A percentile compares a stretch with the other conserved stretches of the same genome.
phyloP scores from a whole-genome alignment of 306 rosid genomes.

The Rosa persica region DNA sequence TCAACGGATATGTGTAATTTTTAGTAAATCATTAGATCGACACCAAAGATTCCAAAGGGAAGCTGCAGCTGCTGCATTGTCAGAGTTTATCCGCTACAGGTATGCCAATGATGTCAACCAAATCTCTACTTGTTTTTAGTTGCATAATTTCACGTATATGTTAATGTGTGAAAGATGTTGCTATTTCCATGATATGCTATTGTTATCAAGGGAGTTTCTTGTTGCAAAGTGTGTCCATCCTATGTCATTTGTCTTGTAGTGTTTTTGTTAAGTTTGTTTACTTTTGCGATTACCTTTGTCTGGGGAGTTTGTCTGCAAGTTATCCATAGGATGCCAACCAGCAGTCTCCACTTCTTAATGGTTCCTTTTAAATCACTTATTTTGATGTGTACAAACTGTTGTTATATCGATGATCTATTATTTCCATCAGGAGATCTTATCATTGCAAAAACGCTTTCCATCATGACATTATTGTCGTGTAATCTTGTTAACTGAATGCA shows the following conservation, averaged over 20 bases:
- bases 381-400: not conserved
- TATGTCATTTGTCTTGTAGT: not conserved
- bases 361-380: not conserved
- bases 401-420: not conserved
- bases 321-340: not conserved
- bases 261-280: too few relatives aligned
- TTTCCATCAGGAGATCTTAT: not conserved
- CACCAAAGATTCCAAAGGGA: slow-evolving; percentile 82
- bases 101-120: slow-evolving; percentile 31
- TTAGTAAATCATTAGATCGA: slow-evolving; percentile 69
- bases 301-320: not conserved
- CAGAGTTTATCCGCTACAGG: slow-evolving; percentile 93
- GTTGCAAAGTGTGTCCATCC: not conserved
- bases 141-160: not conserved
- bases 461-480: not conserved
- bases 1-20: slow-evolving; percentile 71
- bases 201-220: not conserved
- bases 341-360: not conserved
- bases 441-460: not conserved
- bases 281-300: not conserved
- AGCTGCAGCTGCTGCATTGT: slow-evolving; percentile 95
- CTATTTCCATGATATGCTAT: not conserved
- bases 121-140: slow-evolving; percentile 11
- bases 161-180: not conserved
- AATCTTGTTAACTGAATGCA: not conserved